Conservation (phyloP, 768 basidiomycete genomes). For the Russula sp. region DNA sequence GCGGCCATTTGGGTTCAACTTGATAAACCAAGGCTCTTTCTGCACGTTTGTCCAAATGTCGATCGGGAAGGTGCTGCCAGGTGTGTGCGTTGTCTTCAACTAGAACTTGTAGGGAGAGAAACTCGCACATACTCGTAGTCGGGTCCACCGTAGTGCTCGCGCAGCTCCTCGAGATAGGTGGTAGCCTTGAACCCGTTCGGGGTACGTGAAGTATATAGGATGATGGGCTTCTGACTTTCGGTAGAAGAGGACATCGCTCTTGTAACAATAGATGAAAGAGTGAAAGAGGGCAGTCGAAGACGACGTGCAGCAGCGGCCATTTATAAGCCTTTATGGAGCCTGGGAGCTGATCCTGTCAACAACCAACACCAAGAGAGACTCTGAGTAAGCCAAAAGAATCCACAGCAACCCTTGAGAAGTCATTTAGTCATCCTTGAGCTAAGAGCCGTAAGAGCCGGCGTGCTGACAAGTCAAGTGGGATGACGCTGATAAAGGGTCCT, state of each 20-base stretch:
- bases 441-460: too few species aligned
- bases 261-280: background rate
- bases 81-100: background rate
- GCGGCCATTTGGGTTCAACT: slow-evolving; percentile 65
- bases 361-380: too few species aligned
- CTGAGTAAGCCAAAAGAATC: too few species aligned
- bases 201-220: slow-evolving; percentile 36
- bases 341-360: too few species aligned
- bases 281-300: background rate
- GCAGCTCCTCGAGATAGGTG: slow-evolving; percentile 56
- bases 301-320: too few species aligned
- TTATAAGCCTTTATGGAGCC: too few species aligned
- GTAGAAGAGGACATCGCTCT: slow-evolving; percentile 12
- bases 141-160: slow-evolving; percentile 32
- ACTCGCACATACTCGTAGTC: slow-evolving; percentile 43
- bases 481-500: too few species aligned
- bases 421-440: too few species aligned
- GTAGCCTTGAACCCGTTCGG: slow-evolving; percentile 54
- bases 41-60: slow-evolving; percentile 61
- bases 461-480: too few species aligned
- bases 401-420: too few species aligned
- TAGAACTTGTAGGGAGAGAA: background rate
- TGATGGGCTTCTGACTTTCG: slow-evolving; percentile 21
- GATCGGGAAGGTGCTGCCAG: slow-evolving; percentile 44
- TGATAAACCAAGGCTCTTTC: slow-evolving; percentile 77